Evolutionary conservation across 2,329 filamentous ascomycete species (phyloP).

Genomic region (Colletotrichum magnum): DNA sequence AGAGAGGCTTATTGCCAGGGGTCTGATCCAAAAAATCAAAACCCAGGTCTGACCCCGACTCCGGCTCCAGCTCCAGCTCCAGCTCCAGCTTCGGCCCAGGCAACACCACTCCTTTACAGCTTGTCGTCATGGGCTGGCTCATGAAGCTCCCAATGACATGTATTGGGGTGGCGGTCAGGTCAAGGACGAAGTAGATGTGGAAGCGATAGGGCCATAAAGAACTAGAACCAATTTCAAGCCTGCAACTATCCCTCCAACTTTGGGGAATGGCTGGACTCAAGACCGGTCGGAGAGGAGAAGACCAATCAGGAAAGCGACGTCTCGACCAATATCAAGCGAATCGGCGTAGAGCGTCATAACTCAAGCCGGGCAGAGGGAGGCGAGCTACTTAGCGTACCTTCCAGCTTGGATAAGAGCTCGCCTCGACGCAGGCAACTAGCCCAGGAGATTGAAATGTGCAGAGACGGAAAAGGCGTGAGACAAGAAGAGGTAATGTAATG

Average conservation of each 20-base stretch:
- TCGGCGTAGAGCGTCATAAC: constrained; percentile 22
- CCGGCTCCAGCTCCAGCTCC: not conserved
- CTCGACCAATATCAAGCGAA: constrained; percentile 26
- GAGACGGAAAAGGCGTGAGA: not conserved
- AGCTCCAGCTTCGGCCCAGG: not conserved
- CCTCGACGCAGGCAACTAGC: constrained; percentile 14
- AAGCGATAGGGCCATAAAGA: not conserved
- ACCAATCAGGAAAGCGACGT: constrained; percentile 16
- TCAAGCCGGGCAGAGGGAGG: constrained; percentile 27
- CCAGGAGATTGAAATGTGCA: not conserved
- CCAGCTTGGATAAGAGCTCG: constrained; percentile 27
- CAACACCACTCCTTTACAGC: not conserved
- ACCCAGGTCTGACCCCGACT: constrained; percentile 15
- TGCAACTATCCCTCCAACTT: constrained; percentile 18
- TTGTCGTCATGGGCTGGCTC: too few species aligned
- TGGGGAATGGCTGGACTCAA: not conserved
- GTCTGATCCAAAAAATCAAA: constrained; percentile 16
- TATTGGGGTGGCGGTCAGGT: not conserved
- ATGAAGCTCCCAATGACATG: too few species aligned
- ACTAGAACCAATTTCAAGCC: not conserved
- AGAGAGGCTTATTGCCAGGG: constrained; percentile 29
- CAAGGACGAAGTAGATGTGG: not conserved
- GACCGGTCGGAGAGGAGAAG: not conserved
- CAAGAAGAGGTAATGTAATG: not conserved
- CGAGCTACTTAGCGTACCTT: constrained; percentile 18